Percentiles rank a stretch among this genome's conserved stretches.
These are phyloP conservation scores for Leccinum subspadiceum DNA, from an alignment of 1,284 basidiomycete genomes.

Conservation along the genomic window DNA sequence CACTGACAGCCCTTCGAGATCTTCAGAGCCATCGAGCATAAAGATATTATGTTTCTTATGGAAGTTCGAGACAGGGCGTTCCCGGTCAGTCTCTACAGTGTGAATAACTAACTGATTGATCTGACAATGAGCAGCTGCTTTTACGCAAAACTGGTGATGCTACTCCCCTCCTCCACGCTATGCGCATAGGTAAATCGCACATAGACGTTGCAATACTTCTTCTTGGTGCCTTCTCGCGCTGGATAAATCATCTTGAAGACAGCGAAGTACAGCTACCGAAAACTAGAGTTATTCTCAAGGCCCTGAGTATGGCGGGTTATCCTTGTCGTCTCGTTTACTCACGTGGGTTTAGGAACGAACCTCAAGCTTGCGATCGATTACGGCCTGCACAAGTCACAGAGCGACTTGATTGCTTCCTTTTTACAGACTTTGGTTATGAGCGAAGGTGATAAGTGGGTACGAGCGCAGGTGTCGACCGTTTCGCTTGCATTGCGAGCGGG, in stretches of 20 bases:
- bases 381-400: slow-evolving; percentile 72
- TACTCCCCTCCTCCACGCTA: slow-evolving; percentile 77
- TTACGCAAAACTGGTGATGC: slow-evolving; percentile 70
- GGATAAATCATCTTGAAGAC: slow-evolving; percentile 75
- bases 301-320: slow-evolving; percentile 55
- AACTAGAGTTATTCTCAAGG: slow-evolving; percentile 66
- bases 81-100: slow-evolving; percentile 44
- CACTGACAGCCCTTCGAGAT: slow-evolving; percentile 68
- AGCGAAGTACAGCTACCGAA: slow-evolving; percentile 61
- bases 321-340: slow-evolving; percentile 6
- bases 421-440: slow-evolving; percentile 84
- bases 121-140: slow-evolving; percentile 49
- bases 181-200: slow-evolving; percentile 73
- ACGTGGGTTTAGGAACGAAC: slow-evolving; percentile 56
- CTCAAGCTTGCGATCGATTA: slow-evolving; percentile 82
- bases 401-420: slow-evolving; percentile 78
- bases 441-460: slow-evolving; percentile 81
- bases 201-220: slow-evolving; percentile 74
- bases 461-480: slow-evolving; percentile 55
- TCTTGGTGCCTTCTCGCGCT: slow-evolving; percentile 77
- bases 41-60: slow-evolving; percentile 75
- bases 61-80: slow-evolving; percentile 76
- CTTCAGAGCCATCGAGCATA: slow-evolving; percentile 69
- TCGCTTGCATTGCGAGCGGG: slow-evolving; percentile 61
- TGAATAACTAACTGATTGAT: neutral